These are phyloP conservation scores for Bretschneidera sinensis DNA, from an alignment of 345 rosid genomes.

Conservation along the genomic window DNA sequence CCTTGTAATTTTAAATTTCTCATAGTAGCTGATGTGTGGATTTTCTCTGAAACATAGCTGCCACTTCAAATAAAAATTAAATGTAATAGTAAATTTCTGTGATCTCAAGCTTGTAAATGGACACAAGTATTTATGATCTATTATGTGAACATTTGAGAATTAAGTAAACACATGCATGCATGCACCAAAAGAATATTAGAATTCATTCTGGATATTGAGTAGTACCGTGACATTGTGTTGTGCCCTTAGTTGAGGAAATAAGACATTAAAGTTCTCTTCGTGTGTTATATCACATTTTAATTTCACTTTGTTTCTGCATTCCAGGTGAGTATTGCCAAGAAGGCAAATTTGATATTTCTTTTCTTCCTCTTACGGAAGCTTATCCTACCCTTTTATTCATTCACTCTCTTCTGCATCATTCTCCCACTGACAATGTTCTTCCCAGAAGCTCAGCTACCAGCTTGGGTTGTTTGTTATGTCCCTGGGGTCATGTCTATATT, in stretches of 20 bases:
- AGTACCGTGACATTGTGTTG: neutral
- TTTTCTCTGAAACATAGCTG: too few species aligned
- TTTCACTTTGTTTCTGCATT: neutral
- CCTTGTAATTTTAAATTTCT: too few species aligned
- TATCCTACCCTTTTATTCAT: slow-evolving; percentile 85
- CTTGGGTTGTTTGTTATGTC: slow-evolving; percentile 90
- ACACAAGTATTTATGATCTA: too few species aligned
- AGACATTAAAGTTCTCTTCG: neutral
- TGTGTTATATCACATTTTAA: neutral
- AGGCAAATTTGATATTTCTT: slow-evolving; percentile 77
- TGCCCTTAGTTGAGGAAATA: neutral
- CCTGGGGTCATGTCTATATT: slow-evolving; percentile 82
- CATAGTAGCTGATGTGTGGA: too few species aligned
- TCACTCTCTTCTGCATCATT: slow-evolving; percentile 92
- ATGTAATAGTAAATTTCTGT: too few species aligned
- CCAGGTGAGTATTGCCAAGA: slow-evolving; percentile 69
- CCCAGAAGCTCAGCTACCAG: slow-evolving; percentile 85
- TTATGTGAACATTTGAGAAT: too few species aligned
- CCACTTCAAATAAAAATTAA: too few species aligned
- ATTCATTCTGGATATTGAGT: neutral
- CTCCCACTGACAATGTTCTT: slow-evolving; percentile 87
- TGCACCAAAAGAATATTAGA: too few species aligned
- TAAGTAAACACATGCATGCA: too few species aligned
- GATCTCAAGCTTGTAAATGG: too few species aligned
- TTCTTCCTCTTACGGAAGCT: slow-evolving; percentile 88